These are phyloP conservation scores for Oldenlandia corymbosa DNA, from an alignment of 257 asterid genomes.

Conservation along the genomic window DNA sequence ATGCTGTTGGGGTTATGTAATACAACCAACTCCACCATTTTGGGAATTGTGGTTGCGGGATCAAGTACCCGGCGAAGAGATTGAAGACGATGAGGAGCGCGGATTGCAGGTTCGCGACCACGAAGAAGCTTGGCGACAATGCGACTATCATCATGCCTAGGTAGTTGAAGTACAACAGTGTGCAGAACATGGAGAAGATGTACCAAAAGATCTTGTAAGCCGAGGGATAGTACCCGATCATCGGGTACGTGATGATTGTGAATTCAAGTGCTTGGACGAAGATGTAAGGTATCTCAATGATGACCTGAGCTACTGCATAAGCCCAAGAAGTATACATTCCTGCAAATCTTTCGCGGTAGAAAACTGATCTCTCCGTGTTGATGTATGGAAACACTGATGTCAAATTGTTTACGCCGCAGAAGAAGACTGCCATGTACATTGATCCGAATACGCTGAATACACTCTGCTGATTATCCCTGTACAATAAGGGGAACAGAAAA, in stretches of 20 bases:
- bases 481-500: not conserved
- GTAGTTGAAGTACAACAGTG: constrained; percentile 48
- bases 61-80: constrained; percentile 50
- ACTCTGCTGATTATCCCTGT: constrained; percentile 45
- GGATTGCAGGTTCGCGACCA: constrained; percentile 47
- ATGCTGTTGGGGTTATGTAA: constrained; percentile 6
- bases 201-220: constrained; percentile 49
- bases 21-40: constrained; percentile 10
- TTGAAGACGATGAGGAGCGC: constrained; percentile 43
- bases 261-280: constrained; percentile 37
- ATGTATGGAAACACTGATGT: constrained; percentile 38
- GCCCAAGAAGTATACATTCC: constrained; percentile 67
- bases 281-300: constrained; percentile 47
- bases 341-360: constrained; percentile 48
- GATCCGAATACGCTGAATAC: constrained; percentile 45
- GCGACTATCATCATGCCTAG: constrained; percentile 56
- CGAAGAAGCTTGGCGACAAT: constrained; percentile 45
- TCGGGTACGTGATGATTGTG: constrained; percentile 49
- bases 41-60: constrained; percentile 36
- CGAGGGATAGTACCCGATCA: constrained; percentile 51
- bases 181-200: constrained; percentile 37
- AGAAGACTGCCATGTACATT: constrained; percentile 31
- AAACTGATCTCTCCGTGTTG: constrained; percentile 43
- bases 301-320: constrained; percentile 50
- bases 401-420: constrained; percentile 46